Evolutionary conservation across 345 rosid genomes (phyloP).

Genomic region (Capsella bursapastoris): DNA sequence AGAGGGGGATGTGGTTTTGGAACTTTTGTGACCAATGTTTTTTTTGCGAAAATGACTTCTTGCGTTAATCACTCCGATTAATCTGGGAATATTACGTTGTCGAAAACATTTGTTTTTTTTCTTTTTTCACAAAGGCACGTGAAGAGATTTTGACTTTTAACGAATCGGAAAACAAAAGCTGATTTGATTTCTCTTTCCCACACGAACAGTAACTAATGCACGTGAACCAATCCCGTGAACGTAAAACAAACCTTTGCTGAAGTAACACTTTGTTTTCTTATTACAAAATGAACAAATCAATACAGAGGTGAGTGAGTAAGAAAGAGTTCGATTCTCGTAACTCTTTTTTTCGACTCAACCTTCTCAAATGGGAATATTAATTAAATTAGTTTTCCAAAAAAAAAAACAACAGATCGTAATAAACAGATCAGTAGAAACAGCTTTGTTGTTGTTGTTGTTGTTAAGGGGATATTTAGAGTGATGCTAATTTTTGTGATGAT

Average conservation of each 20-base stretch:
- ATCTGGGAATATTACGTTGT: conserved; percentile 26
- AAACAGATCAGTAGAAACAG: background rate
- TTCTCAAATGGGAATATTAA: conserved; percentile 2
- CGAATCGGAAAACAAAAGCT: conserved; percentile 11
- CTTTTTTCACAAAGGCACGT: conserved; percentile 23
- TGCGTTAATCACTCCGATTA: conserved; percentile 44
- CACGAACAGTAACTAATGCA: conserved; percentile 25
- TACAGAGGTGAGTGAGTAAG: conserved; percentile 10
- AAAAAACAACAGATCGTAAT: background rate
- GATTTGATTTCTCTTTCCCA: conserved; percentile 19
- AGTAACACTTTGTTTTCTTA: background rate
- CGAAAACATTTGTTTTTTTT: background rate
- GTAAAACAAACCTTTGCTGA: conserved; percentile 8
- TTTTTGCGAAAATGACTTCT: conserved; percentile 32
- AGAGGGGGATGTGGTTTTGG: background rate
- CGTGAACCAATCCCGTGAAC: conserved; percentile 33
- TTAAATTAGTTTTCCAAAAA: conserved; percentile 13
- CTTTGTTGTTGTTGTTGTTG: background rate
- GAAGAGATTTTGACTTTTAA: conserved; percentile 34
- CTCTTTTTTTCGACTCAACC: conserved; percentile 10
- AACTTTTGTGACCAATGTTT: conserved; percentile 31
- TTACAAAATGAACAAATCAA: conserved; percentile 21
- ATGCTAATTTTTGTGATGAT: conserved; percentile 41
- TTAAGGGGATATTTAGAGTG: conserved; percentile 30
- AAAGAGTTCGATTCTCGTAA: conserved; percentile 44